phyloP scores from a whole-genome alignment of 208 protist genomes.

The Trypanosoma melophagium region DNA sequence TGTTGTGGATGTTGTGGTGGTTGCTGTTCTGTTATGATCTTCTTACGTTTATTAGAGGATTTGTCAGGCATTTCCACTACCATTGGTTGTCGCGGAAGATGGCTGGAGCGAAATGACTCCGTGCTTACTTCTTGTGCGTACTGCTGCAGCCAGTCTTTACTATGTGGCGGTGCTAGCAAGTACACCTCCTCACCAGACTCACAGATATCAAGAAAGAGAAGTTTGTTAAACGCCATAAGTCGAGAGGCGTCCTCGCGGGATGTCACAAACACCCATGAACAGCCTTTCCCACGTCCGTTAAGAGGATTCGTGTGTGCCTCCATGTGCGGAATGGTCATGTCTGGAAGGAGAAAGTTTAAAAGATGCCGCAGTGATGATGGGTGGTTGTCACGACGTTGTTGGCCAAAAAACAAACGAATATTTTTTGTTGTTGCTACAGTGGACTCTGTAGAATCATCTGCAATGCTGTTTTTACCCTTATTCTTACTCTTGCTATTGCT shows the following conservation, averaged over 20 bases:
- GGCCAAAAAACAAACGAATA: constrained; percentile 29
- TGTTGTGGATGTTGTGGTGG: no score
- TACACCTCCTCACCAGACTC: constrained; percentile 16
- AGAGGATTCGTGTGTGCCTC: constrained; percentile 24
- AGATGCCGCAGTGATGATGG: constrained; percentile 23
- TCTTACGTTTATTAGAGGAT: not conserved
- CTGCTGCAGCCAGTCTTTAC: constrained; percentile 18
- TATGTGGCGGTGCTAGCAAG: constrained; percentile 14
- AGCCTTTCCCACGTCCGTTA: constrained; percentile 24
- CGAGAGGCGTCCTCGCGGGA: constrained; percentile 14
- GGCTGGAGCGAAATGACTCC: not conserved
- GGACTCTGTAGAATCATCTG: not conserved
- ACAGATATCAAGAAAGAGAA: constrained; percentile 26
- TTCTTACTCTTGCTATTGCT: not conserved
- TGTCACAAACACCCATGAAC: constrained; percentile 25
- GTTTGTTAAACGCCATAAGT: constrained; percentile 21
- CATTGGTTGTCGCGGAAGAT: constrained; percentile 26
- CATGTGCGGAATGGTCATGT: constrained; percentile 25
- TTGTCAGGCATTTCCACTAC: constrained; percentile 25
- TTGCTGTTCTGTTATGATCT: not conserved
- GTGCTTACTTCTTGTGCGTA: constrained; percentile 1
- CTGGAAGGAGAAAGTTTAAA: constrained; percentile 21
- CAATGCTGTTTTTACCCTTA: not conserved
- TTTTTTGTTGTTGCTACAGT: not conserved
- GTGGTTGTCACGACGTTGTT: constrained; percentile 29